Base-by-base conservation (phyloP, 768 basidiomycete species). In the Gymnopilus dilepis region DNA sequence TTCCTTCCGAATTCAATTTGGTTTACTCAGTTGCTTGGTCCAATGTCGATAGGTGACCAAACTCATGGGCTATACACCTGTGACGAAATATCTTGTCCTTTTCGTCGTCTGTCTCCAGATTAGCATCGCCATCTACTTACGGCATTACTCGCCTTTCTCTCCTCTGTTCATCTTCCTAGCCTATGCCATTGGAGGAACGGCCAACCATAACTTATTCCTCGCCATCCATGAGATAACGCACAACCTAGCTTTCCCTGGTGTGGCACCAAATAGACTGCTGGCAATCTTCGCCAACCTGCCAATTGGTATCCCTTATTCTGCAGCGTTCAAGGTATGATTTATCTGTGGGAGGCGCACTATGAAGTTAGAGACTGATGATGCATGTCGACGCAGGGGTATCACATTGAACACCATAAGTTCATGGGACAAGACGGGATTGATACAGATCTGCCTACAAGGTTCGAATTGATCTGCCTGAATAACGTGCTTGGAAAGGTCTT, bases 151-250 rank as follows among this genome's bases (percentile, higher is more conserved):
- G 28, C 87, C 93, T 0, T 73, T 88, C 51, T 94, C 92, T 2
- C 84, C 82, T 21, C 68, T 79, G 50, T 98, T 97, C 76, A 70
- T 98, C 59, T 64, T 89, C 60, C 80, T 81, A 12, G 94, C 97
- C 0, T 99, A 98, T 72, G 80, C 77, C 13, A 83, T 99, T 51
- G 97, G 97, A 1, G 97, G 95, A 3, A 98, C 97, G 0, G 90
- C 91, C 7, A 99, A 99, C 76, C 97, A 99, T 74, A 99, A 99
- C 73, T 83, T 97, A 38, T 99, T 99, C 77, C 86, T 99, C 50
- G 95, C 97, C 42, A 97, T 99, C 56, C 97, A 99, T 72, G 97
- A 99, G 72, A 97, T 99, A 63, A 97, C 96, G 2, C 97, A 99
- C 74, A 99, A 98, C 73, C 84, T 99, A 26, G 97, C 95, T 1